Percentiles rank a stretch among this genome's conserved stretches.
Conservation (phyloP, 2,329 filamentous ascomycete species). For the Basipetospora chlamydospora region DNA sequence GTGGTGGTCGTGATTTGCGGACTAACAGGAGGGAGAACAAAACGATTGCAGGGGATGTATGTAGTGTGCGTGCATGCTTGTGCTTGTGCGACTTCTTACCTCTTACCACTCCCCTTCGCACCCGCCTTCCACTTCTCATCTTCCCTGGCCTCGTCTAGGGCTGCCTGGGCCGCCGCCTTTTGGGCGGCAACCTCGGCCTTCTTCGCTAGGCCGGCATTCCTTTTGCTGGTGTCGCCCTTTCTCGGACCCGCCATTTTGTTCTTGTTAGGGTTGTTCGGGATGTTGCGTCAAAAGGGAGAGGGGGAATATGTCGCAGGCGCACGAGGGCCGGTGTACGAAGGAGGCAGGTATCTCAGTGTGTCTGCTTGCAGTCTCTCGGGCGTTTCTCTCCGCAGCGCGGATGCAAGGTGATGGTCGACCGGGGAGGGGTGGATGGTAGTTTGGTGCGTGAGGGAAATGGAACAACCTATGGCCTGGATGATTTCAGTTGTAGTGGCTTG, state of each 20-base stretch:
- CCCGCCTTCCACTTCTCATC: slow-evolving; percentile 73
- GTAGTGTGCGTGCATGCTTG: no score
- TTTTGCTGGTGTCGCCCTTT: slow-evolving; percentile 69
- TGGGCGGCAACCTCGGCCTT: slow-evolving; percentile 78
- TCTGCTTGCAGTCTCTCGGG: no score
- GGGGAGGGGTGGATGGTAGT: neutral
- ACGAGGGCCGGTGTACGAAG: neutral
- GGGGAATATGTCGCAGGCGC: no score
- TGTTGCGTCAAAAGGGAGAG: no score
- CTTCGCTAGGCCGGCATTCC: slow-evolving; percentile 75
- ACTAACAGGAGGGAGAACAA: no score
- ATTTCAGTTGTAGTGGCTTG: no score
- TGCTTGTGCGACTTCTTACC: no score
- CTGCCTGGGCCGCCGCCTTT: slow-evolving; percentile 60
- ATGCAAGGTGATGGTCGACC: neutral
- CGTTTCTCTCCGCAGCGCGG: neutral
- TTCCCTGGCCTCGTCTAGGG: slow-evolving; percentile 52
- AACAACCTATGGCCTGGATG: no score
- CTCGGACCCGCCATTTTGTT: slow-evolving; percentile 58
- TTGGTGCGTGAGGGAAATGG: neutral
- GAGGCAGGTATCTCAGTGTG: no score
- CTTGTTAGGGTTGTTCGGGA: no score
- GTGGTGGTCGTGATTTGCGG: no score
- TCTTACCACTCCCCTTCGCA: slow-evolving; percentile 71
- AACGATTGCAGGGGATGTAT: no score